Evolutionary conservation across 257 asterid species (phyloP), one percentile per base, ranked within the genome.

Genomic region (Forsythia suspensa): DNA sequence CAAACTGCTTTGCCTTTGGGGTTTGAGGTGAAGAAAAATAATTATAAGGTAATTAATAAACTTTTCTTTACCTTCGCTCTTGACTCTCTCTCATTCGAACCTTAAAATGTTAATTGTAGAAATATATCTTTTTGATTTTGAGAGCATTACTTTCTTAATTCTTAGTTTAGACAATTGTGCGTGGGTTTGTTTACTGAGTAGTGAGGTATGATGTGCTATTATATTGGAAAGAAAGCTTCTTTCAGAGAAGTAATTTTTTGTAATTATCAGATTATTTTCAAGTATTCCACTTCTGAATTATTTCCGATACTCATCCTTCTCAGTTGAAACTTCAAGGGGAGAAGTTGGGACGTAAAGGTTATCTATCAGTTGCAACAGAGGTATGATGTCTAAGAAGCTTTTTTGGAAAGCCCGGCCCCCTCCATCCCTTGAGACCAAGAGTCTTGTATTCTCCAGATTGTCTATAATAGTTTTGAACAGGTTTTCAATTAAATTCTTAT

Each of bases 271-370:
- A 63, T 29, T 21, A 1, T 24, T 24, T 29, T 24, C 39, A 8
- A 24, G 38, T 61, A 7, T 29, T 21, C 16, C 36, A 24, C 38
- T 61, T 24, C 38, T 73, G 39, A 76, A 29, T 29, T 29, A 3
- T 61, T 67, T 71, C 46, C 76, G 42, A 24, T 71, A 73, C 43
- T 65, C 21, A 21, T 79, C 73, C 24, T 72, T 78, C 20, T 74
- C 84, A 95, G 98, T 84, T 94, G 97, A 94, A 92, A 88, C 97
- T 94, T 77, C 93, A 91, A 6, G 97, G 96, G 72, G 97, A 92
- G 84, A 94, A 91, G 88, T 87, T 92, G 0, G 98, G 98, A 68
- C 96, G 97, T 55, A 95, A 95, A 86, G 99, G 99, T 59, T 97
- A 84, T 87, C 82, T 95, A 40, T 88, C 98, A n/a, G 87, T 95